These are phyloP conservation scores for Trifolium subterraneum DNA, from an alignment of 306 rosid species.

Conservation along the genomic window DNA sequence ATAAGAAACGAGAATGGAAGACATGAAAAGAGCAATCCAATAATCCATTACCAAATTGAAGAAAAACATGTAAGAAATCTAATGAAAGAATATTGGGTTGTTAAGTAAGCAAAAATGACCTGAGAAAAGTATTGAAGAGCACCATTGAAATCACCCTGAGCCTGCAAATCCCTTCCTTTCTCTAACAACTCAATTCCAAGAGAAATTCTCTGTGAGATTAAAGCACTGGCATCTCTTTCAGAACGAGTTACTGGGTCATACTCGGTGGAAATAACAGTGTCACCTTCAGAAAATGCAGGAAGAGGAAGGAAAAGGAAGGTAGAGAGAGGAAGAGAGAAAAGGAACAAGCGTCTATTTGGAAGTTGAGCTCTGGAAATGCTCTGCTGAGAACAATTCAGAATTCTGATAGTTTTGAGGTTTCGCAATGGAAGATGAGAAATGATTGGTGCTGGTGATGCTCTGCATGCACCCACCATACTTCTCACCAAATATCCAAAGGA, in stretches of 20 bases:
- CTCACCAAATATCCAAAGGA: not conserved
- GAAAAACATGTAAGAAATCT: slow-evolving; percentile 1
- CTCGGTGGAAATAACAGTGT: slow-evolving; percentile 1
- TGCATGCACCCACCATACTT: slow-evolving; percentile 57
- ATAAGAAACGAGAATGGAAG: not conserved
- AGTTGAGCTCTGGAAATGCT: slow-evolving; percentile 35
- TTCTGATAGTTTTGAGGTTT: slow-evolving; percentile 20
- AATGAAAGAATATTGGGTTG: slow-evolving; percentile 9
- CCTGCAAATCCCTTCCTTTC: slow-evolving; percentile 76
- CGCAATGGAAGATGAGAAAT: slow-evolving; percentile 45
- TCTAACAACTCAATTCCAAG: slow-evolving; percentile 71
- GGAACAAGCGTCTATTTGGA: slow-evolving; percentile 58
- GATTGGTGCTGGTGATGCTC: slow-evolving; percentile 49
- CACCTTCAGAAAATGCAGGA: slow-evolving; percentile 32
- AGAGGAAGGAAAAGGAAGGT: slow-evolving; percentile 52
- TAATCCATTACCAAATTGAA: slow-evolving; percentile 10
- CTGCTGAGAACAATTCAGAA: slow-evolving; percentile 28
- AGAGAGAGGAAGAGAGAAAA: slow-evolving; percentile 60
- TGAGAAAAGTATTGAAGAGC: slow-evolving; percentile 71
- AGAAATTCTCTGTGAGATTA: slow-evolving; percentile 58
- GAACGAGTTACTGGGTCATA: slow-evolving; percentile 62
- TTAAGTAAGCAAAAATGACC: slow-evolving; percentile 37
- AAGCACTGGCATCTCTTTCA: slow-evolving; percentile 63
- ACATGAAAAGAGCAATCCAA: not conserved
- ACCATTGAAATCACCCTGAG: slow-evolving; percentile 65